Evolutionary conservation across 202 grass and related monocot species (phyloP).

Genomic region (Schoenoplectus triqueter): DNA sequence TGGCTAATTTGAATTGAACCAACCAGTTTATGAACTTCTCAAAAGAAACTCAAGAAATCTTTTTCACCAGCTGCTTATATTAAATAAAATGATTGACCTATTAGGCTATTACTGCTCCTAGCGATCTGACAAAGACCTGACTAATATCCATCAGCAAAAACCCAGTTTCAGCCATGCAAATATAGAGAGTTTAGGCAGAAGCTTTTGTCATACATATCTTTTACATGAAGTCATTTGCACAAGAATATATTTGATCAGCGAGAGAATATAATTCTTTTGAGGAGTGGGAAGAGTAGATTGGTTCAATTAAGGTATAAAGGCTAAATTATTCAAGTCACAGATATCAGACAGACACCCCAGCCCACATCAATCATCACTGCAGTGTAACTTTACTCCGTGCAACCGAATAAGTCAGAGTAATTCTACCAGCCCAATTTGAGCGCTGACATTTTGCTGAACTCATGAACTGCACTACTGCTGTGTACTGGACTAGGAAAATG

Average conservation of each 20-base stretch:
- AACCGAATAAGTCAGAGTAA: too few relatives aligned
- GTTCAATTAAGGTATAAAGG: slow-evolving; percentile 1
- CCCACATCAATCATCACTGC: neutral
- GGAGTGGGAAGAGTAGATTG: neutral
- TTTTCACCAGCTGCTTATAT: neutral
- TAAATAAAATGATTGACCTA: too few relatives aligned
- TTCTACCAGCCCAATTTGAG: too few relatives aligned
- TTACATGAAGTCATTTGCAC: neutral
- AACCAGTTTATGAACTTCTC: neutral
- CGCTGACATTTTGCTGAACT: too few relatives aligned
- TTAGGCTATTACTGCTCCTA: neutral
- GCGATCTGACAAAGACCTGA: neutral
- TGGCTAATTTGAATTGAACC: neutral
- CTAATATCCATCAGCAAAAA: neutral
- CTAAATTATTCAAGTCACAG: neutral
- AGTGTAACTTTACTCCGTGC: too few relatives aligned
- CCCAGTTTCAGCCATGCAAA: neutral
- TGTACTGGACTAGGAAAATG: too few relatives aligned
- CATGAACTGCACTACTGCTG: too few relatives aligned
- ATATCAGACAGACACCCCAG: neutral
- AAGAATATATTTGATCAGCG: neutral
- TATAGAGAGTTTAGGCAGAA: neutral
- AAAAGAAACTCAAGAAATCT: neutral
- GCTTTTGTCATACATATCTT: slow-evolving; percentile 4
- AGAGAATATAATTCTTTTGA: neutral